Conservation (phyloP, 2,329 filamentous ascomycete genomes). For the Escovopsis sp. region DNA sequence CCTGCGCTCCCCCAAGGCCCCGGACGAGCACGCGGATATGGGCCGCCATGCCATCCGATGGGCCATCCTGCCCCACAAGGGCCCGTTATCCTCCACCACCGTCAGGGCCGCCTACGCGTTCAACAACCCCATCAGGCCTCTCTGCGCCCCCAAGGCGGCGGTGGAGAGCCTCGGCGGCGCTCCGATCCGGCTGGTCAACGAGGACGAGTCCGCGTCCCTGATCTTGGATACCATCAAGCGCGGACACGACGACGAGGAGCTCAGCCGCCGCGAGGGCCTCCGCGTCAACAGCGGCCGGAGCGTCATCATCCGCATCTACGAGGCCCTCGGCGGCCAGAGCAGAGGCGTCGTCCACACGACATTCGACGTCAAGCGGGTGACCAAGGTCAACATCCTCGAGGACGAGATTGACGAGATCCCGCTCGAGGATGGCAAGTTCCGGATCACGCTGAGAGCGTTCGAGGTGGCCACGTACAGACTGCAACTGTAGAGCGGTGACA, state of each 20-base stretch:
- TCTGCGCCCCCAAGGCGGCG: constrained; percentile 13
- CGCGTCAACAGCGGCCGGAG: constrained; percentile 56
- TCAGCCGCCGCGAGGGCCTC: constrained; percentile 46
- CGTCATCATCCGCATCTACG: constrained; percentile 74
- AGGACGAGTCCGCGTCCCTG: constrained; percentile 40
- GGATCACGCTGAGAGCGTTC: constrained; percentile 59
- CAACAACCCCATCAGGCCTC: constrained; percentile 56
- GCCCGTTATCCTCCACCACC: constrained; percentile 54
- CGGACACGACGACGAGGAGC: constrained; percentile 73
- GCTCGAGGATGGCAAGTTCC: constrained; percentile 33
- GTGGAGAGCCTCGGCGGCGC: constrained; percentile 14
- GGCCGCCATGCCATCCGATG: constrained; percentile 75
- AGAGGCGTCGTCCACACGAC: constrained; percentile 54
- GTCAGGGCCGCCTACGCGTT: constrained; percentile 79
- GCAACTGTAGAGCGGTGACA: constrained; percentile 24
- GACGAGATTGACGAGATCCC: constrained; percentile 61
- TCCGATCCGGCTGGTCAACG: constrained; percentile 54
- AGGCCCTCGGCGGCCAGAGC: constrained; percentile 70
- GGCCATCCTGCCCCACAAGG: constrained; percentile 76
- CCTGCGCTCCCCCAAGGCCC: constrained; percentile 77
- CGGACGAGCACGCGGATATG: constrained; percentile 91
- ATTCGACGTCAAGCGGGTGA: constrained; percentile 60
- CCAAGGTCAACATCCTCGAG: constrained; percentile 77
- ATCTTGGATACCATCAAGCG: constrained; percentile 86
- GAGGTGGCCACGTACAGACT: constrained; percentile 74